Evolutionary conservation across 345 rosid genomes (phyloP), one percentile per base, ranked within the genome.

Genomic region (Hirschfeldia incana): DNA sequence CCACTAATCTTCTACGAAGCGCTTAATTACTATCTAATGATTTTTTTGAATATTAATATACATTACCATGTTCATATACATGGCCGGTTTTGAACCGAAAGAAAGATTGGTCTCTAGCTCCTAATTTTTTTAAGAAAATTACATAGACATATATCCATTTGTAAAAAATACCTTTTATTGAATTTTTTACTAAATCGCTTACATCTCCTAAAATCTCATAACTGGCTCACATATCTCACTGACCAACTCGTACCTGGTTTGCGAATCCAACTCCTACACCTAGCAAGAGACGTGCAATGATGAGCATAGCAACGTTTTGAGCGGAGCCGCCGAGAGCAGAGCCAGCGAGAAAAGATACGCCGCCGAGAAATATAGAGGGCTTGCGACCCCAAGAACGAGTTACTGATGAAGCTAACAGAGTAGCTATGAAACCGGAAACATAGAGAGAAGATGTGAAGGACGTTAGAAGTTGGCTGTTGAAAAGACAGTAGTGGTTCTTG

Each of bases 401-500:
- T 65, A 91, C 77, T 0, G 77, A 78, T 0, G 93, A 90, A 51
- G 98, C 97, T 0, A 89, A 78, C 75, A 90, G 82, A 67, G 89
- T 78, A 79, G 93, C 83, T 0, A 90, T 44, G 59, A 93, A 88
- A 61, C 93, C 94, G 0, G 94, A 88, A 2, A 91, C 55, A 61
- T 89, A 91, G 3, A 93, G 94, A 15, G 94, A 93, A 30, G 94
- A 91, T 1, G 94, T 91, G 82, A 93, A 93, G 29, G 87, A 82
- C 17, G 97, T 93, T 30, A 93, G 64, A 9, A 93, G 76, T 67
- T 90, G 85, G 85, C 89, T 91, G 34, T 91, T 85, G 68, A 88
- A 91, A 82, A 85, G 89, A 83, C 97, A 90, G 77, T 91, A 90
- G 81, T 89, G 90, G 84, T 94, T 89, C 76, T 88, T 88, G 86